Evolutionary conservation across 2,329 filamentous ascomycete genomes (phyloP).

Genomic region (Ophiognomonia clavigignenti-juglandacearum): DNA sequence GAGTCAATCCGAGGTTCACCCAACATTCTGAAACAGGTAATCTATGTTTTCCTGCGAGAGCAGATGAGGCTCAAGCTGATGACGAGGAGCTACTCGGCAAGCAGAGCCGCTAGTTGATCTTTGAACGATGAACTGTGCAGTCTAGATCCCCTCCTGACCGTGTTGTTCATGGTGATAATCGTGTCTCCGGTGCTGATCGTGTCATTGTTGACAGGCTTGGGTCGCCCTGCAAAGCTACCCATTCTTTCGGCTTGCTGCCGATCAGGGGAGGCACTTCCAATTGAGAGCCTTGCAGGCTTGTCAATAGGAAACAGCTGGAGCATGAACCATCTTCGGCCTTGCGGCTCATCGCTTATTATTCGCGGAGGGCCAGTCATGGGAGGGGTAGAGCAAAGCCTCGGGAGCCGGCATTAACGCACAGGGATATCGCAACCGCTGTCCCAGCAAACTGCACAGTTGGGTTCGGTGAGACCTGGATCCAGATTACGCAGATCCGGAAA

Average conservation of each 20-base stretch:
- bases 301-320: no score
- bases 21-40: slow-evolving; percentile 19
- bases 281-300: no score
- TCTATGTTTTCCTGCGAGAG: slow-evolving; percentile 17
- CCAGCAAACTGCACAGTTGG: slow-evolving; percentile 3
- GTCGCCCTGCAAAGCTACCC: slow-evolving; percentile 6
- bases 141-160: no score
- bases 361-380: neutral
- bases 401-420: no score
- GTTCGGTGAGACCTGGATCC: slow-evolving; percentile 2
- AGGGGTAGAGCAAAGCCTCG: slow-evolving; percentile 4
- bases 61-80: neutral
- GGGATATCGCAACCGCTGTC: no score
- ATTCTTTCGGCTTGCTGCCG: neutral
- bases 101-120: neutral
- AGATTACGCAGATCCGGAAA: slow-evolving; percentile 10
- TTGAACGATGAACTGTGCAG: no score
- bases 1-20: slow-evolving; percentile 8
- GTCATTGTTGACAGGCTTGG: slow-evolving; percentile 4
- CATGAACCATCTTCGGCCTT: no score
- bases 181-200: no score
- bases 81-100: neutral
- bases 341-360: neutral
- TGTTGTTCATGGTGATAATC: no score
- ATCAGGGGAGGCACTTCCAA: no score